Evolutionary conservation across 2,329 filamentous ascomycete genomes (phyloP).

Genomic region (Penicillium janthinellum): DNA sequence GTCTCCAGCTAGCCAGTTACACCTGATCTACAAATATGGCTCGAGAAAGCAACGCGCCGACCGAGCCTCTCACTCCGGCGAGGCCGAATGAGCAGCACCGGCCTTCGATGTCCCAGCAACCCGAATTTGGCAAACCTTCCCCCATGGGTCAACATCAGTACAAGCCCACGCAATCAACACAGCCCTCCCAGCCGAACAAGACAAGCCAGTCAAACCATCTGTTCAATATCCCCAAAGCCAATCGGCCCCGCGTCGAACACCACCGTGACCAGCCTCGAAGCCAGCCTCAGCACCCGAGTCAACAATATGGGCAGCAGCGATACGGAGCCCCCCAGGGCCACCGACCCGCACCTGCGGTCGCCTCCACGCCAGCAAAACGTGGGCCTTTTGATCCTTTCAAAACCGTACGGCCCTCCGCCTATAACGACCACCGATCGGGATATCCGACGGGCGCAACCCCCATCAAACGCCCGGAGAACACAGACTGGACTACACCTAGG

Average conservation of each 20-base stretch:
- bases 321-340: slow-evolving; percentile 18
- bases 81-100: slow-evolving; percentile 39
- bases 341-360: slow-evolving; percentile 19
- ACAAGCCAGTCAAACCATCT: slow-evolving; percentile 46
- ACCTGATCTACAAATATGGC: slow-evolving; percentile 47
- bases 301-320: slow-evolving; percentile 14
- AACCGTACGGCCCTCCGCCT: slow-evolving; percentile 40
- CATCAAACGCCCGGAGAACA: slow-evolving; percentile 54
- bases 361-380: slow-evolving; percentile 26
- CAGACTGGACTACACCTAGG: slow-evolving; percentile 51
- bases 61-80: slow-evolving; percentile 37
- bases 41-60: slow-evolving; percentile 52
- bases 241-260: slow-evolving; percentile 53
- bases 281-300: slow-evolving; percentile 23
- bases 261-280: slow-evolving; percentile 42
- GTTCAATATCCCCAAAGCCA: slow-evolving; percentile 56
- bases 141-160: slow-evolving; percentile 52
- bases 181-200: background rate
- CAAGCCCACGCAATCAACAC: slow-evolving; percentile 39
- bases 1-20: background rate
- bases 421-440: slow-evolving; percentile 36
- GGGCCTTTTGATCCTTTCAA: slow-evolving; percentile 46
- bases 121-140: slow-evolving; percentile 62
- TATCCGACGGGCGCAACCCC: slow-evolving; percentile 38
- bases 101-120: slow-evolving; percentile 41